Evolutionary conservation across 1,139 yeast species (phyloP).

Genomic region (Blastobotrys malaysiensis): DNA sequence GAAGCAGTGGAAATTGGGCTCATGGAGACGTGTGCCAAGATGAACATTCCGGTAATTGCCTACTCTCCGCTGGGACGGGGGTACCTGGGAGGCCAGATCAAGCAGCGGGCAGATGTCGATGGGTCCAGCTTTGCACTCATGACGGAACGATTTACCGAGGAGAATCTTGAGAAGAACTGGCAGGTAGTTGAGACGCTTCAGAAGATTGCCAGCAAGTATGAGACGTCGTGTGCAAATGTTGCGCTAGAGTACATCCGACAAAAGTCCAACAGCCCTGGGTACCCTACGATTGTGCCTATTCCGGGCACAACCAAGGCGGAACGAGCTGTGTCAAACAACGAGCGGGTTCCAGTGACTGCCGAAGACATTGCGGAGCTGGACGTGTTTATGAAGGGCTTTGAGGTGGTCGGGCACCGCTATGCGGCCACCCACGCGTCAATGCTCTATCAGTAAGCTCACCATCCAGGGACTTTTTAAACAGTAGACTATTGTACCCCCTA

Average conservation of each 20-base stretch:
- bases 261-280: constrained; percentile 31
- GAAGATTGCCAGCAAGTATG: constrained; percentile 40
- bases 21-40: constrained; percentile 47
- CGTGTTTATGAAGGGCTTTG: constrained; percentile 37
- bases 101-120: constrained; percentile 42
- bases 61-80: constrained; percentile 87
- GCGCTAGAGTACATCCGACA: constrained; percentile 67
- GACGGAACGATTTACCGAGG: constrained; percentile 57
- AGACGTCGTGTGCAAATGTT: constrained; percentile 56
- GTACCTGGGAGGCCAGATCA: constrained; percentile 58
- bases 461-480: too few relatives aligned
- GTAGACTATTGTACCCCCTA: too few relatives aligned
- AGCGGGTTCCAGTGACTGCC: constrained; percentile 43
- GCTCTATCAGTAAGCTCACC: too few relatives aligned
- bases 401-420: constrained; percentile 50
- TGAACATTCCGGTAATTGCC: constrained; percentile 62
- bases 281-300: constrained; percentile 64
- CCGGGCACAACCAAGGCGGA: constrained; percentile 63
- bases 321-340: constrained; percentile 57
- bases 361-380: constrained; percentile 46
- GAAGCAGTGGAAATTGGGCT: constrained; percentile 59
- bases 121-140: constrained; percentile 48
- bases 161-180: constrained; percentile 49
- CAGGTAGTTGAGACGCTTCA: constrained; percentile 44
- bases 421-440: too few relatives aligned